Evolutionary conservation across 495 filamentous ascomycete species (phyloP), one percentile per base, ranked within the genome.

Genomic region (Penicillium chermesinum): DNA sequence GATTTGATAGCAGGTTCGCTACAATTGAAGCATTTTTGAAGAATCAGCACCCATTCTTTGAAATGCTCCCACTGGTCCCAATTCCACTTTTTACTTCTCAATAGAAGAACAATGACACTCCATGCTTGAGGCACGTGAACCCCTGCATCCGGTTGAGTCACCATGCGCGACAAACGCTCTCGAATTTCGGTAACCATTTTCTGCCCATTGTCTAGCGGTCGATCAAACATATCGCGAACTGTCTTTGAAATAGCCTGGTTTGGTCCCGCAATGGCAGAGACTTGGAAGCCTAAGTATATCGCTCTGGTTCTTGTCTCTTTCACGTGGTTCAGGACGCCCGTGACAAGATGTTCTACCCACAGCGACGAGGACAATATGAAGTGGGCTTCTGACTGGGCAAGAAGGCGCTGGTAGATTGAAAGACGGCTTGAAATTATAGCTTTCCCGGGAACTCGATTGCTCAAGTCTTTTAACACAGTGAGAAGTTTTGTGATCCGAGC

Each of bases 1-100:
- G 79, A 67, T 54, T 85, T 91, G 41, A 86, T 85, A 1, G 76
- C 68, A 1, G 75, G 64, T 48, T 95, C 87, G 42, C 76, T 80
- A 61, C 82, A 86, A 54, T 95, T 95, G 71, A 96, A 89, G 57
- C 90, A 95, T 41, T 70, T 73, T 54, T 95, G 83, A 33, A 96
- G 81, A 13, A 95, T 75, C 6, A 74, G 65, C 2, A 95, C 69
- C 85, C 87, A 97, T 4, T 74, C 72, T 15, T 72, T 77, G 48
- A 87, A 79, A 58, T 80, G 80, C 42, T 83, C 76, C 89, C 88
- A 96, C 48, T 78, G 71, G 22, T 88, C 80, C 13, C 90, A 58
- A 17, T 78, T 73, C 37, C 69, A 77, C 32, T 67, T 68, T 48
- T 79, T 79, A 43, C 73, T 76, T 38, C 85, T 79, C 22, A 95